These are phyloP conservation scores for Dryas octopetala DNA, from an alignment of 306 rosid species.

Conservation along the genomic window DNA sequence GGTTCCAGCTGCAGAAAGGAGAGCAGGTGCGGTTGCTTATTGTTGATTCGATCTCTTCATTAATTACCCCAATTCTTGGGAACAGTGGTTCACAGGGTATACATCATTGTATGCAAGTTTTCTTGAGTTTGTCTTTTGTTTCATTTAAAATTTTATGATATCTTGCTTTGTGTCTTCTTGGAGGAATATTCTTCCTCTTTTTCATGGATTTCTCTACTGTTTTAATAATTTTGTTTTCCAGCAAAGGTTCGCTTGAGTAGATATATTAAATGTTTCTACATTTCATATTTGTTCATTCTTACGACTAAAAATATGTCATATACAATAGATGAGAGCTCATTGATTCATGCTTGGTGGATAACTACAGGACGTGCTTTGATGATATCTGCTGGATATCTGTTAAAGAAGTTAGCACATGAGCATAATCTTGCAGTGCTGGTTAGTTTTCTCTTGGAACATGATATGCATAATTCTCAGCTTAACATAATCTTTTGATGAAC, in stretches of 20 bases:
- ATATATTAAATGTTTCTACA: not conserved
- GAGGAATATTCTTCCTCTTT: constrained; percentile 3
- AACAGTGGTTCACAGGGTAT: constrained; percentile 79
- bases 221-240: constrained; percentile 8
- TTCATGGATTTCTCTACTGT: constrained; percentile 13
- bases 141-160: not conserved
- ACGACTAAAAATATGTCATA: not conserved
- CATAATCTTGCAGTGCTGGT: constrained; percentile 76
- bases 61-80: constrained; percentile 83
- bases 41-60: constrained; percentile 80
- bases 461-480: not conserved
- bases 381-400: constrained; percentile 76
- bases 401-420: constrained; percentile 82
- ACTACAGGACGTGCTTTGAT: constrained; percentile 77
- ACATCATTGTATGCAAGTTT: constrained; percentile 23
- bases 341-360: constrained; percentile 30
- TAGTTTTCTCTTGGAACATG: constrained; percentile 26
- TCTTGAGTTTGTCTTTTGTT: not conserved
- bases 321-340: constrained; percentile 11
- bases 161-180: constrained; percentile 1
- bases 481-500: not conserved
- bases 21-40: constrained; percentile 64
- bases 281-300: constrained; percentile 1
- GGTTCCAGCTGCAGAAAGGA: constrained; percentile 43
- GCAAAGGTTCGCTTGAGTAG: not conserved